Conservation (phyloP, 257 asterid species). For the Solanum piurae region DNA sequence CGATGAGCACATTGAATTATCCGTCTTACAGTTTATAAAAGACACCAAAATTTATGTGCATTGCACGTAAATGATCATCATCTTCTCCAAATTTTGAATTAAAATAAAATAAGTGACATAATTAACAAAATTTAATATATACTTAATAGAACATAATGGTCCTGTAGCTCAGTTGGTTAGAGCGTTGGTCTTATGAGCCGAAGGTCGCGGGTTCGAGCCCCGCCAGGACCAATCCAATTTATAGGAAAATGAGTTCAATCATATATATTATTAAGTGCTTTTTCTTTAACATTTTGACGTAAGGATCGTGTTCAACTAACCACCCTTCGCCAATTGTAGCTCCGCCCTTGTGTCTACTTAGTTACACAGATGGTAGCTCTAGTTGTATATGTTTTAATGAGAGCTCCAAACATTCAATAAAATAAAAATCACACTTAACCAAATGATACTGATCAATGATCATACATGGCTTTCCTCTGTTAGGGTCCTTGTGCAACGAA, state of each 20-base stretch:
- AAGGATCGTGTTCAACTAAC: not conserved
- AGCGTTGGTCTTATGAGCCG: constrained; percentile 99
- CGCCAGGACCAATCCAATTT: constrained; percentile 37
- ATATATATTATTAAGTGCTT: not conserved
- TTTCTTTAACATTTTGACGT: not conserved
- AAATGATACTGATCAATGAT: not conserved
- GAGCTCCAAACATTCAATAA: not conserved
- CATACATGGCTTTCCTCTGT: not conserved
- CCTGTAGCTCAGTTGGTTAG: constrained; percentile 99
- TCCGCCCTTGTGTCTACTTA: not conserved
- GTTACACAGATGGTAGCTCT: not conserved
- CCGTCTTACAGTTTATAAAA: too few species aligned
- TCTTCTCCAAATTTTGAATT: not conserved
- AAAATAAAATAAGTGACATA: not conserved
- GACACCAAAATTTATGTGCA: not conserved
- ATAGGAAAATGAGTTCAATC: not conserved
- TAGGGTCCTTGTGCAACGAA: not conserved
- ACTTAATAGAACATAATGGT: constrained; percentile 6
- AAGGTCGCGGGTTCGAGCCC: constrained; percentile 99
- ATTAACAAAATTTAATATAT: not conserved
- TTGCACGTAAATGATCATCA: not conserved
- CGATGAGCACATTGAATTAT: not conserved
- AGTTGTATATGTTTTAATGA: not conserved
- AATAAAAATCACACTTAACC: not conserved
- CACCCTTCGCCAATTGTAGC: not conserved